Percentiles rank a stretch among this genome's conserved stretches.
These are phyloP conservation scores for Xylariaceae sp. DNA, from an alignment of 2,329 filamentous ascomycete genomes.

Conservation along the genomic window DNA sequence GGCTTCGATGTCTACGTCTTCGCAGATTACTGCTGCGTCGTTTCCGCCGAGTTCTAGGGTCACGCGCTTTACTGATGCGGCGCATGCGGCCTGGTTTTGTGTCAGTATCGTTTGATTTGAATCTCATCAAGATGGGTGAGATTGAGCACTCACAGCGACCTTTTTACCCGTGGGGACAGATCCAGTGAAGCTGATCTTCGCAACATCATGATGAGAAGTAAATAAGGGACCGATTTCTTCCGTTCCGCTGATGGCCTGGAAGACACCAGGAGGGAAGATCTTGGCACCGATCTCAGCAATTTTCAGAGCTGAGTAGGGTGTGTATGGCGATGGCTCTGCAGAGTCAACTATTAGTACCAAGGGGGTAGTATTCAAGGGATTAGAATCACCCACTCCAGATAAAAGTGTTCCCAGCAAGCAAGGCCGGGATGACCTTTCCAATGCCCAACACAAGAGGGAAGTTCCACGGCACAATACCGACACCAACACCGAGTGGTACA, in stretches of 20 bases:
- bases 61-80: conserved; percentile 57
- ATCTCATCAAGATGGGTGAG: too few relatives aligned
- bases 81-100: conserved; percentile 29
- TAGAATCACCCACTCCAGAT: conserved; percentile 40
- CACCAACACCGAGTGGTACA: conserved; percentile 42
- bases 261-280: conserved; percentile 59
- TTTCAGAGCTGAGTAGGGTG: conserved; percentile 47
- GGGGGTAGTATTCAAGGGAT: not conserved
- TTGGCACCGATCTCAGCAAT: conserved; percentile 54
- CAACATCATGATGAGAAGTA: conserved; percentile 56
- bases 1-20: conserved; percentile 48
- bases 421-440: conserved; percentile 54
- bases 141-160: conserved; percentile 46
- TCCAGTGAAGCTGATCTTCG: conserved; percentile 64
- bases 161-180: conserved; percentile 59
- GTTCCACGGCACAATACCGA: conserved; percentile 55
- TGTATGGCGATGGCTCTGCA: conserved; percentile 52
- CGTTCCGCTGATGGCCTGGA: conserved; percentile 60
- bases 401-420: conserved; percentile 55
- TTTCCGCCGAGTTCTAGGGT: conserved; percentile 63
- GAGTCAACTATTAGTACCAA: not conserved
- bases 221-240: conserved; percentile 59
- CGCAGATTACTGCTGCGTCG: conserved; percentile 55
- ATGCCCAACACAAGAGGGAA: conserved; percentile 52
- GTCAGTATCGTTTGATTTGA: too few relatives aligned